phyloP scores from a whole-genome alignment of 805 yeast species.

The Jamesozyma piceae region DNA sequence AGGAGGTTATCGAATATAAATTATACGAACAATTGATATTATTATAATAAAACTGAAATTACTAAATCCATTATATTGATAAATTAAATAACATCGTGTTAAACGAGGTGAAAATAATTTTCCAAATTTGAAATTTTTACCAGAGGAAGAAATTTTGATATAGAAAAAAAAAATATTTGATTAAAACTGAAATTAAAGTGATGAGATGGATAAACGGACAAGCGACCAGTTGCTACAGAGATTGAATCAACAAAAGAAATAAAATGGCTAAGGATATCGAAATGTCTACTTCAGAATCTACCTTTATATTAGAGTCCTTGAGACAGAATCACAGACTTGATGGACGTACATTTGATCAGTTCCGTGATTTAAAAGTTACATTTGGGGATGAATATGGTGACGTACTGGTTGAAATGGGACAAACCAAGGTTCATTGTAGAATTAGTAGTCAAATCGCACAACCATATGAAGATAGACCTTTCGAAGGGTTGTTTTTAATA shows the following conservation, averaged over 20 bases:
- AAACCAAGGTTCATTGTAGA: slow-evolving; percentile 41
- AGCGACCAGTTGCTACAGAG: too few relatives aligned
- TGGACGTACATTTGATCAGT: slow-evolving; percentile 55
- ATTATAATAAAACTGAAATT: too few relatives aligned
- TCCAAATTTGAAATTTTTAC: too few relatives aligned
- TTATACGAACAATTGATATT: too few relatives aligned
- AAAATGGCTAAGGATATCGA: slow-evolving; percentile 54
- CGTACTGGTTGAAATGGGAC: slow-evolving; percentile 69
- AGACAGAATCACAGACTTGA: slow-evolving; percentile 56
- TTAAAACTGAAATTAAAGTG: too few relatives aligned
- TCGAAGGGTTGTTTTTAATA: slow-evolving; percentile 81
- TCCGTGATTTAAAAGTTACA: slow-evolving; percentile 54
- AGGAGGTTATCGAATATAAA: too few relatives aligned
- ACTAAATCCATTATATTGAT: too few relatives aligned
- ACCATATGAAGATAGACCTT: slow-evolving; percentile 87
- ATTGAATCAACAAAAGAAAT: background rate
- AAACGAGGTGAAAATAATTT: too few relatives aligned
- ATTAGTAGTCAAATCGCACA: slow-evolving; percentile 66
- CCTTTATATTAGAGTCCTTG: slow-evolving; percentile 54
- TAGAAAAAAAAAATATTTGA: too few relatives aligned
- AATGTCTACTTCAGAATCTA: slow-evolving; percentile 53
- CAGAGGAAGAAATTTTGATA: too few relatives aligned
- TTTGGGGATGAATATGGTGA: slow-evolving; percentile 71
- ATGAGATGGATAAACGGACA: too few relatives aligned
- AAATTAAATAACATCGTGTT: too few relatives aligned